These are phyloP conservation scores for Phytopythium oedochilum DNA, from an alignment of 352 stramenopile genomes.

Conservation along the genomic window DNA sequence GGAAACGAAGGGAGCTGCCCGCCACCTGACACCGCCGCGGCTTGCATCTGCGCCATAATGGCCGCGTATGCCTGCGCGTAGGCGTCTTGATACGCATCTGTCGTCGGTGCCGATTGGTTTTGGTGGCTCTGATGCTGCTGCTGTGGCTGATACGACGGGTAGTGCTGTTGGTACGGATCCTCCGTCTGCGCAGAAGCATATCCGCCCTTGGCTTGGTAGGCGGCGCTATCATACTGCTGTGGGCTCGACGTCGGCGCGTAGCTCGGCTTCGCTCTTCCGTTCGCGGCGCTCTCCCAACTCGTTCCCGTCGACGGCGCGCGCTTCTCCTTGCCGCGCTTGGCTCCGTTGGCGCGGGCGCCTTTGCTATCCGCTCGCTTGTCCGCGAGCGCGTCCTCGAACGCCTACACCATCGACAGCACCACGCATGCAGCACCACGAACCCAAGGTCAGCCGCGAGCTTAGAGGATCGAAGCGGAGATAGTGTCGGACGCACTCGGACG, in stretches of 20 bases:
- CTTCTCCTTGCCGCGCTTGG: conserved; percentile 1
- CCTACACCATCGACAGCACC: conserved; percentile 17
- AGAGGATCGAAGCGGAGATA: not conserved
- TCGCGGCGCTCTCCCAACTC: not conserved
- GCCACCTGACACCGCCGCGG: conserved; percentile 4
- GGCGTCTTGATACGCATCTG: conserved; percentile 54
- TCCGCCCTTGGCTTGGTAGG: not conserved
- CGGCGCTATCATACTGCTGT: not conserved
- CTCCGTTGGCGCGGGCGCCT: conserved; percentile 8
- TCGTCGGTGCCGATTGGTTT: conserved; percentile 8
- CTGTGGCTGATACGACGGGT: conserved; percentile 6
- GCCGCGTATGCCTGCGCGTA: conserved; percentile 67
- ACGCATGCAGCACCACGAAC: not conserved
- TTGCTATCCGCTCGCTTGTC: conserved; percentile 29
- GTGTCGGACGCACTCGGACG: conserved; percentile 32
- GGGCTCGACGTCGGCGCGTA: not conserved
- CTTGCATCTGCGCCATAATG: conserved; percentile 54
- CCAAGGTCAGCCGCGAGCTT: not conserved
- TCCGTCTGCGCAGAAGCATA: not conserved
- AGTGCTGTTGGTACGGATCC: conserved; percentile 4
- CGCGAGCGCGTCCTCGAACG: conserved; percentile 63
- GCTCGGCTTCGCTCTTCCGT: not conserved
- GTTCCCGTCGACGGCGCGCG: not conserved
- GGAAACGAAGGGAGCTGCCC: not conserved
- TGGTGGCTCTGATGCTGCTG: conserved; percentile 10